These are phyloP conservation scores for Boletus coccyginus DNA, from an alignment of 768 basidiomycete genomes.

Conservation along the genomic window DNA sequence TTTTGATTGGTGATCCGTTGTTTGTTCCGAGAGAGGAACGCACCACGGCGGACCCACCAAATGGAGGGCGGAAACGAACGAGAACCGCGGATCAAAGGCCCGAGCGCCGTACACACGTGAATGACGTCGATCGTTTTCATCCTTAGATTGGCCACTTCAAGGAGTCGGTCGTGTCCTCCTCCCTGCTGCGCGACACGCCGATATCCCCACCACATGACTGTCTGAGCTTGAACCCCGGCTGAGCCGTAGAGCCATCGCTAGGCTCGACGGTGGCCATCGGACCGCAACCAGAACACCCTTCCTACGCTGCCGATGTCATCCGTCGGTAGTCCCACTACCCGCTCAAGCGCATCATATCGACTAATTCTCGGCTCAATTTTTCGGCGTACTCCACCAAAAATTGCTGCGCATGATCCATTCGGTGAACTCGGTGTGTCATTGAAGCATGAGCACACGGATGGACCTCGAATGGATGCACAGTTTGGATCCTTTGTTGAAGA, in stretches of 20 bases:
- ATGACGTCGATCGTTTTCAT: no score
- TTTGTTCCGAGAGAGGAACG: no score
- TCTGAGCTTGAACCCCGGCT: no score
- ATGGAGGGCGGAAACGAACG: no score
- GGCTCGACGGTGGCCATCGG: slow-evolving; percentile 52
- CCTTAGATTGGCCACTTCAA: no score
- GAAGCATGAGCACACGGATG: not conserved
- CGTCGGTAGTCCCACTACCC: not conserved
- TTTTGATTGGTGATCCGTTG: no score
- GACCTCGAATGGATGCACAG: not conserved
- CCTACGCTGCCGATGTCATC: not conserved
- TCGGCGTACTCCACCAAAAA: not conserved
- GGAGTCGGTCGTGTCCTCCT: no score
- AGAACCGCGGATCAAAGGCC: no score
- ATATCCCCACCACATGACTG: no score
- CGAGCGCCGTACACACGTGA: no score
- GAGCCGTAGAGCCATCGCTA: slow-evolving; percentile 21
- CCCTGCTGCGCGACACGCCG: no score
- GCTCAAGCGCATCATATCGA: not conserved
- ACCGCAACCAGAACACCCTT: not conserved
- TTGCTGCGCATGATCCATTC: not conserved
- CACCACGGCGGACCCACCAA: no score
- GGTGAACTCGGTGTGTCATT: not conserved
- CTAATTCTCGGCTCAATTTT: not conserved
- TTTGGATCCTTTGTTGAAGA: not conserved